A percentile compares a stretch with the other conserved stretches of the same genome.
These are phyloP conservation scores for Lichtheimia ornata DNA, from an alignment of 371 early-diverging fungal genomes.

Conservation along the genomic window DNA sequence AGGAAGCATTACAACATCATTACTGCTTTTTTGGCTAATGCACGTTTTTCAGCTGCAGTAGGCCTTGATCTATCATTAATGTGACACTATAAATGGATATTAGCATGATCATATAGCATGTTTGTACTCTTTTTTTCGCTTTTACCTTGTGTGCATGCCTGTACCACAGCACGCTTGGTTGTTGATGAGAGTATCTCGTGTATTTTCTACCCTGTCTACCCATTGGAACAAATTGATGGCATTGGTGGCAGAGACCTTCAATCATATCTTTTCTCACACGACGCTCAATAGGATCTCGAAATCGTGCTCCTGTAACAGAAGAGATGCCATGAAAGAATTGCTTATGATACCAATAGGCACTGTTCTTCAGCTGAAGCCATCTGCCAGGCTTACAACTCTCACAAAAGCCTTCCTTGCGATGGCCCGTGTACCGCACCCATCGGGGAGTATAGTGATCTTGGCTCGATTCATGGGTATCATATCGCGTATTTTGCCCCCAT, in stretches of 20 bases:
- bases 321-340: constrained; percentile 84
- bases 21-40: too few relatives aligned
- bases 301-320: constrained; percentile 73
- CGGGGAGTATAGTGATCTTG: constrained; percentile 70
- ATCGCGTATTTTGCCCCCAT: too few relatives aligned
- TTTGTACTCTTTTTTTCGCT: too few relatives aligned
- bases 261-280: constrained; percentile 55
- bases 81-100: too few relatives aligned
- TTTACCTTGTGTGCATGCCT: constrained; percentile 74
- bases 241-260: constrained; percentile 83
- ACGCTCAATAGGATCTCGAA: constrained; percentile 64
- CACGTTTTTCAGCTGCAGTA: too few relatives aligned
- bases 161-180: constrained; percentile 78
- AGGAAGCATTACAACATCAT: too few relatives aligned
- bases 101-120: too few relatives aligned
- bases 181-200: constrained; percentile 60
- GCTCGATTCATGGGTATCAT: too few relatives aligned
- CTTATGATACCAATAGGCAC: constrained; percentile 90
- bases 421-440: constrained; percentile 82
- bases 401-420: constrained; percentile 84
- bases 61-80: too few relatives aligned
- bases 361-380: constrained; percentile 92
- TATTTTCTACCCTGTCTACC: too few relatives aligned
- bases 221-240: constrained; percentile 72
- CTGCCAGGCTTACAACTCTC: constrained; percentile 82